phyloP scores from a whole-genome alignment of 1,284 basidiomycete genomes.

The Moesziomyces antarcticus region DNA sequence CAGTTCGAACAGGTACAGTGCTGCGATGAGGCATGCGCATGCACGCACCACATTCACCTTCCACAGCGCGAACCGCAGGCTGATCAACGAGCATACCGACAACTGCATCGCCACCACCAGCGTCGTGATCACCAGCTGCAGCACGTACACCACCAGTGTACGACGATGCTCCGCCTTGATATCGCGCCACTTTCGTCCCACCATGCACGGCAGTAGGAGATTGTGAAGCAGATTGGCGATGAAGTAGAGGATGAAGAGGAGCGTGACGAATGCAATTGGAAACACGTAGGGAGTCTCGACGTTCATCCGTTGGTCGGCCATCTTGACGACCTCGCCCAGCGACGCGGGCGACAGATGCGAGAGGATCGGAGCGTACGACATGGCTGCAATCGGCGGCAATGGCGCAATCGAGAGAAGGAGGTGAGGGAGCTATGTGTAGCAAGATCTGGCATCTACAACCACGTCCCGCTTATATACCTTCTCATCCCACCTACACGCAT shows the following conservation, averaged over 20 bases:
- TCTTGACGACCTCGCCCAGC: conserved; percentile 1
- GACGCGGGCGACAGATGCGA: conserved; percentile 12
- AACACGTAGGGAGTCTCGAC: conserved; percentile 14
- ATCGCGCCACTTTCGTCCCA: conserved; percentile 10
- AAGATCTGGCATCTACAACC: too few relatives aligned
- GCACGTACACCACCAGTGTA: conserved; percentile 33
- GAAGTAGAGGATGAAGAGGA: conserved; percentile 23
- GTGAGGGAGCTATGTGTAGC: too few relatives aligned
- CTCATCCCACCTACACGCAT: too few relatives aligned
- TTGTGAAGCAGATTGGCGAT: conserved; percentile 18
- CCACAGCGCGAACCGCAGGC: conserved; percentile 11
- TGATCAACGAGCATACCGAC: conserved; percentile 11
- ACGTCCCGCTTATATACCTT: too few relatives aligned
- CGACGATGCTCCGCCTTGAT: conserved; percentile 24
- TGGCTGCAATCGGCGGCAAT: neutral
- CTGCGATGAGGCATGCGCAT: conserved; percentile 20
- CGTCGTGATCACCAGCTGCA: conserved; percentile 28
- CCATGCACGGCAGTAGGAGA: conserved; percentile 5
- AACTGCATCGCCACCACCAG: conserved; percentile 22
- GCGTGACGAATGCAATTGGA: conserved; percentile 17
- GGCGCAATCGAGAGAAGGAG: too few relatives aligned
- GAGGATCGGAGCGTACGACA: conserved; percentile 12
- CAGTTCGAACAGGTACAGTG: conserved; percentile 47
- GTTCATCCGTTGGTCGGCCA: conserved; percentile 2
- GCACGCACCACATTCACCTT: conserved; percentile 21